phyloP scores from a whole-genome alignment of 495 filamentous ascomycete genomes.

The Penicillium cosmopolitanum region DNA sequence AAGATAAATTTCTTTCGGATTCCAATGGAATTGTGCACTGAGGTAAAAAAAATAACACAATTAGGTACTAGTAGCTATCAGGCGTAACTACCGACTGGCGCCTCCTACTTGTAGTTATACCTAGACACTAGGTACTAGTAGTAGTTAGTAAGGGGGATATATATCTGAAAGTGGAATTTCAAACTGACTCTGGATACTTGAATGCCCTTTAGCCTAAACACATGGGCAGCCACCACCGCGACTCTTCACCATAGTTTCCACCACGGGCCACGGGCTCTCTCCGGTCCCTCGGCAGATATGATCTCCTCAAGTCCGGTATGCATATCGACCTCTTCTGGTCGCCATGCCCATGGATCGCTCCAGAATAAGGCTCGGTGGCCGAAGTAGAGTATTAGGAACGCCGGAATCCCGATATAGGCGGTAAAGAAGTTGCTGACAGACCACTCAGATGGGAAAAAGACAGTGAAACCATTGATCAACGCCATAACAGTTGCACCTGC shows the following conservation, averaged over 20 bases:
- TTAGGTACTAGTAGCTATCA: too few relatives aligned
- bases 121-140: too few relatives aligned
- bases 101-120: too few relatives aligned
- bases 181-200: not conserved
- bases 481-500: conserved; percentile 53
- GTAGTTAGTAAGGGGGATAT: too few relatives aligned
- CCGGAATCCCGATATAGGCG: conserved; percentile 65
- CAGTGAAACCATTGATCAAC: conserved; percentile 65
- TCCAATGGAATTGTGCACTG: too few relatives aligned
- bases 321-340: conserved; percentile 58
- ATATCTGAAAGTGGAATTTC: not conserved
- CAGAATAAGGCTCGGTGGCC: conserved; percentile 51
- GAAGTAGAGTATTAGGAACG: conserved; percentile 60
- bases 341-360: conserved; percentile 57
- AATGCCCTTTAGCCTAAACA: too few relatives aligned
- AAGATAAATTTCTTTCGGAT: too few relatives aligned
- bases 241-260: conserved; percentile 30
- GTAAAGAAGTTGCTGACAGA: conserved; percentile 58
- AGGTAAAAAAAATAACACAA: too few relatives aligned
- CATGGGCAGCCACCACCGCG: too few relatives aligned
- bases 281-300: conserved; percentile 52
- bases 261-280: conserved; percentile 34
- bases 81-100: too few relatives aligned
- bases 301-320: conserved; percentile 57
- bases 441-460: conserved; percentile 62